These are phyloP conservation scores for Cutaneotrichosporon curvatum DNA, from an alignment of 1,284 basidiomycete genomes.

Conservation along the genomic window DNA sequence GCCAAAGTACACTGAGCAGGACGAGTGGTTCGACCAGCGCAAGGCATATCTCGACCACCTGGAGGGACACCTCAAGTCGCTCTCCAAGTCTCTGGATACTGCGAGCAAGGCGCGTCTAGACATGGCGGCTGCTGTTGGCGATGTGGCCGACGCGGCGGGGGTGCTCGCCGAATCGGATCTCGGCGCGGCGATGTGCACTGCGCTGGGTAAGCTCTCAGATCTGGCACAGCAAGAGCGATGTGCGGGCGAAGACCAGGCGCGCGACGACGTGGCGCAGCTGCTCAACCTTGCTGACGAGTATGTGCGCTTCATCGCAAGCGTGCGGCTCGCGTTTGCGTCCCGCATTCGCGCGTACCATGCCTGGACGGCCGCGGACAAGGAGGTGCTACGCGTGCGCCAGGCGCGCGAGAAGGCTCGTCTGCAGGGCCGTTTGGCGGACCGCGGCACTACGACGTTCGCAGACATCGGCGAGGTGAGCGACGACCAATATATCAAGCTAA, in stretches of 20 bases:
- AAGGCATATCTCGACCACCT: constrained; percentile 79
- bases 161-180: constrained; percentile 69
- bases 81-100: constrained; percentile 75
- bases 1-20: constrained; percentile 81
- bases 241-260: constrained; percentile 61
- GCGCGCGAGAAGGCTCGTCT: constrained; percentile 72
- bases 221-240: constrained; percentile 66
- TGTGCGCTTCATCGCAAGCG: constrained; percentile 78
- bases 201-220: constrained; percentile 62
- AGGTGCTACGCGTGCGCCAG: constrained; percentile 63
- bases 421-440: constrained; percentile 55
- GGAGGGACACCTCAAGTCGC: constrained; percentile 75
- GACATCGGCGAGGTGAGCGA: constrained; percentile 67
- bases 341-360: constrained; percentile 73
- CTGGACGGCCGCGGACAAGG: constrained; percentile 72
- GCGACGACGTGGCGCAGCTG: constrained; percentile 68
- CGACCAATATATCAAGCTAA: background rate
- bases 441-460: constrained; percentile 50
- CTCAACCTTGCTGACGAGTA: constrained; percentile 82
- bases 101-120: constrained; percentile 76
- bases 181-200: constrained; percentile 61
- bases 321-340: constrained; percentile 64
- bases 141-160: constrained; percentile 62
- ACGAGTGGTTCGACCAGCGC: constrained; percentile 95
- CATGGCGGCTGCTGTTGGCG: constrained; percentile 58